Base-by-base conservation (phyloP, 805 yeast genomes). In the Monosporozyma yasuniensis region DNA sequence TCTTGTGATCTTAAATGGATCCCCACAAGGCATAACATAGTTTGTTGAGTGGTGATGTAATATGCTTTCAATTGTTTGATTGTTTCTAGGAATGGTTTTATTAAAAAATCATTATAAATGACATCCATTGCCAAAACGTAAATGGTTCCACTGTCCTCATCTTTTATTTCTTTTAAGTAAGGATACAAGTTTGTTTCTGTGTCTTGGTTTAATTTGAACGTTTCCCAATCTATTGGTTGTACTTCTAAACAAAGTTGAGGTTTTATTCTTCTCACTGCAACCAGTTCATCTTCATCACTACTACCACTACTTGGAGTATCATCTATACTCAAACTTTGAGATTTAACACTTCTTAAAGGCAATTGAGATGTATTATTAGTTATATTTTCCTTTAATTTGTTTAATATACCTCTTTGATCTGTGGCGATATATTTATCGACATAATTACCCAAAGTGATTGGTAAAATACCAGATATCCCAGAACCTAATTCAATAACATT, bases 61-160 rank as follows among this genome's bases (percentile, higher is more conserved):
- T 46, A 51, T 5, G 44, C 28, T 10, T 48, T 30, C 16, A 63
- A 49, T 34, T 53, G 53, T 2, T 18, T 46, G n/a, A 66, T 32
- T 6, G 68, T 63, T 11, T 52, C 43, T 16, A 67, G 49, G 45
- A 62, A 64, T 2, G 69, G 68, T 2, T 52, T 54, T n/a, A 66
- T 64, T 16, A 67, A 50, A 42, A 54, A 66, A 25, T 64, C 69
- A 47, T 67, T 67, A 57, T 67, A 67, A 3, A 67, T 62, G 11
- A 65, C 70, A 54, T 67, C 71, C 65, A 67, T 60, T 12, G 70
- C 69, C 2, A 67, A 9, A 7, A 67, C 59, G 16, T 56, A 54
- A 1, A 64, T 45, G 4, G 49, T 51, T 2, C 53, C 49, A 14
- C 35, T 38, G 2, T 22, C 18, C 3, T 19, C 35, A 8, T 32